Conservation (phyloP, 1,284 basidiomycete genomes). For the Apiotrichum montevideense region DNA sequence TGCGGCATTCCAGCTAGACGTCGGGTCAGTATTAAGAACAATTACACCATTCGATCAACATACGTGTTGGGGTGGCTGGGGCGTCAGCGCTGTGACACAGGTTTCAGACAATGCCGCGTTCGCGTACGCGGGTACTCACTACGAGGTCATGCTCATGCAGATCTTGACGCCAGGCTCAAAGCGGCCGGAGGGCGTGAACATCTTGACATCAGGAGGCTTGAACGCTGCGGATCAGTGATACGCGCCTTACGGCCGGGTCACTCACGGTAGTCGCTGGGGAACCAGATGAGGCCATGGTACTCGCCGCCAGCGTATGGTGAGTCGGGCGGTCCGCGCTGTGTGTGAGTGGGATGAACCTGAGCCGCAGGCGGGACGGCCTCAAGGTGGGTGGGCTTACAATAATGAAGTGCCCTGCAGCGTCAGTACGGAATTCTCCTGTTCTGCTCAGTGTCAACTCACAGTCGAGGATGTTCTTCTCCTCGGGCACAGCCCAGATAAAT, state of each 20-base stretch:
- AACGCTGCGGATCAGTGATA: constrained; percentile 54
- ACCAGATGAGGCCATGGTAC: constrained; percentile 68
- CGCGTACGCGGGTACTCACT: constrained; percentile 53
- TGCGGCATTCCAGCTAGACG: constrained; percentile 44
- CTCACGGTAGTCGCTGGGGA: constrained; percentile 81
- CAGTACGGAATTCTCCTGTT: constrained; percentile 49
- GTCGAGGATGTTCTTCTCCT: constrained; percentile 87
- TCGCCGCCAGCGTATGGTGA: constrained; percentile 88
- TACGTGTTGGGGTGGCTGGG: constrained; percentile 45
- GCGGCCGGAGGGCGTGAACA: constrained; percentile 88
- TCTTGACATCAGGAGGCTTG: constrained; percentile 95
- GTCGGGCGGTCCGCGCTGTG: constrained; percentile 83
- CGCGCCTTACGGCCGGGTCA: background rate
- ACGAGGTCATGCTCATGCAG: constrained; percentile 93
- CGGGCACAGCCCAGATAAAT: constrained; percentile 86
- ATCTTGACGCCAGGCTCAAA: constrained; percentile 93
- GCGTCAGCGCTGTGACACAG: constrained; percentile 9
- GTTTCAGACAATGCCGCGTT: background rate
- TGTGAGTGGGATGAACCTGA: constrained; percentile 3
- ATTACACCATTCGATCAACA: background rate
- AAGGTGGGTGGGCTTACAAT: constrained; percentile 54
- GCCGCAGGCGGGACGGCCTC: no score
- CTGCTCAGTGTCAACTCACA: constrained; percentile 53
- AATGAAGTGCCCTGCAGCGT: constrained; percentile 72
- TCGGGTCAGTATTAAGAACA: constrained; percentile 3